Base-by-base conservation (phyloP, 2,329 filamentous ascomycete species). In the Cercospora sp. region DNA sequence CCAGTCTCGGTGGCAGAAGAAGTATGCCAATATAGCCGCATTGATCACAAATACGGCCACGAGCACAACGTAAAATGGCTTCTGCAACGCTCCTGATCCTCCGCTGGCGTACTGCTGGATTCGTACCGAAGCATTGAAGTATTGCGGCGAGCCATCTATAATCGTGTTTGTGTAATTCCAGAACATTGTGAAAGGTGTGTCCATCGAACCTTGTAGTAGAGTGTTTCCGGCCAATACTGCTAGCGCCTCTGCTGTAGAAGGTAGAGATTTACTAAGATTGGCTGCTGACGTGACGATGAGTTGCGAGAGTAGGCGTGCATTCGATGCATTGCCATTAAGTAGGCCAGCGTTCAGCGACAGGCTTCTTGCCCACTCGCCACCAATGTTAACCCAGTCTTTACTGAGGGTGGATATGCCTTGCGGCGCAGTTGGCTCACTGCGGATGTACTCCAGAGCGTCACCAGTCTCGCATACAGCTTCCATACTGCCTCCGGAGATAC, bases 51-150 rank as follows among this genome's bases (percentile, higher is more conserved):
- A 91, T 1, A 91, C 88, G 13, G 88, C 78, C 1, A 85, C 74
- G 0, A 94, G 85, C 0, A 93, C 83, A 1, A 88, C 66, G 74
- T 91, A 89, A 79, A 94, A 94, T 0, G 87, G 80, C 5, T 80
- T 83, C 66, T 93, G 89, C 85, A 89, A 91, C 0, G 70, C 51
- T 42, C 84, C 79, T 0, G 82, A 83, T 59, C 89, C 87, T 1
- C 90, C 88, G 0, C 89, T 92, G 0, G 89, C 87, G 79, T 93
- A 95, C 72, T 91, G 83, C 69, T 92, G 87, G 5, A 85, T 87
- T 58, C 83, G 83, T 3, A 94, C 76, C 0, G 84, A 83, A 1
- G 89, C 89, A 45, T 87, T 86, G 81, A 94, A 94, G 8, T 76
- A 69, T 73, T 91, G 85, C 0, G 83, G 81, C 10, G 84, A 83